Evolutionary conservation across 176 grass and related monocot genomes (phyloP).

Genomic region (Juncus effusus): DNA sequence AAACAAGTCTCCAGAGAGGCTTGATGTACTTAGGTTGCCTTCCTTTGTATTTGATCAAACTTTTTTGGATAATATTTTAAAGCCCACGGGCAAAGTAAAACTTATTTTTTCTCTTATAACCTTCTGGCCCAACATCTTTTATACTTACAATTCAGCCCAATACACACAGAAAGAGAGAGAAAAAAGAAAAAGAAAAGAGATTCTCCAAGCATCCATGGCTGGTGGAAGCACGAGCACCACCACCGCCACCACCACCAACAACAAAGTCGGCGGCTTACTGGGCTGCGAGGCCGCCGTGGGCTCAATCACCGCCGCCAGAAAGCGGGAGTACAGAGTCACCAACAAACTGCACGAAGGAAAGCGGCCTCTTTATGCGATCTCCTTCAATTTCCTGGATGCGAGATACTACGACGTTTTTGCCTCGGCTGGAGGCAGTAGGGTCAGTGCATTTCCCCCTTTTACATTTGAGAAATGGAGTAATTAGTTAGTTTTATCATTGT

Average conservation of each 20-base stretch:
- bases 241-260: not conserved
- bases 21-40: no score
- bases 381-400: slow-evolving; percentile 86
- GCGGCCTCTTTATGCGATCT: slow-evolving; percentile 76
- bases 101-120: not conserved
- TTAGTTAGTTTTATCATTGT: not conserved
- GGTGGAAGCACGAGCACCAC: slow-evolving; percentile 18
- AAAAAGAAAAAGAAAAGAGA: not conserved
- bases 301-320: slow-evolving; percentile 45
- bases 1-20: no score
- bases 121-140: not conserved
- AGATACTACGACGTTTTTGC: slow-evolving; percentile 87
- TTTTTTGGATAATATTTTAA: no score
- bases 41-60: no score
- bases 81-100: not conserved
- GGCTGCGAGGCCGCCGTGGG: slow-evolving; percentile 63
- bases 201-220: slow-evolving; percentile 12
- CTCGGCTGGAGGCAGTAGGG: slow-evolving; percentile 60
- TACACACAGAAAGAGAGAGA: not conserved
- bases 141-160: not conserved
- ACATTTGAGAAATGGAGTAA: no score
- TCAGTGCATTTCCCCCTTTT: slow-evolving; percentile 17
- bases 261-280: slow-evolving; percentile 36
- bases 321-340: slow-evolving; percentile 63
- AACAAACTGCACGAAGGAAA: slow-evolving; percentile 73